Base-by-base conservation (phyloP, 176 grass and related monocot genomes). In the Pontederia paniculata region DNA sequence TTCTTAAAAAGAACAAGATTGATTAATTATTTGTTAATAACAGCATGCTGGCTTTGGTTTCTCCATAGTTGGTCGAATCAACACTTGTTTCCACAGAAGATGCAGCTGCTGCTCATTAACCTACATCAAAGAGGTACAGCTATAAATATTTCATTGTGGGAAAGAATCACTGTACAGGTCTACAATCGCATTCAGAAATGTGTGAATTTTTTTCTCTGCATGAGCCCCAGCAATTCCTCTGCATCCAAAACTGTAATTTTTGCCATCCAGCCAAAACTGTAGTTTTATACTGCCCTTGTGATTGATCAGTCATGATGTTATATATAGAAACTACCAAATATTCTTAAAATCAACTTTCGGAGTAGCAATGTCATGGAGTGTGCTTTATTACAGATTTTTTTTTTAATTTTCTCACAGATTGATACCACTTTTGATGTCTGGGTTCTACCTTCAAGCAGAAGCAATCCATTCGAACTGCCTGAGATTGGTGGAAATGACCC, bases 41-140 rank as follows among this genome's bases (percentile, higher is more conserved):
- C 81, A 88, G 89, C 89, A 95, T 21, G 55, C 78, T 21, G 69
- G 82, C 20, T 95, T 95, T 74, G 89, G 89, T 9, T 77, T 95
- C 77, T 95, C 89, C 0, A 76, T 95, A 44, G 82, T 84, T 74
- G 89, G 89, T 12, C 72, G 81, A 56, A 74, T 88, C 4, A 45
- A 74, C 37, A 82, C 89, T 19, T 73, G 81, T 12, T 88, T 95
- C 84, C 81, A 65, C 50, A 88, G 77, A 45, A 79, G 79, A 11
- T 88, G 89, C 10, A 69, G 77, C 31, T 85, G 80, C 48, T 88
- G 89, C 67, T 88, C 77, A 48, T 71, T 41, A 25, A 48, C 76
- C 10, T 95, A 88, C 71, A 47, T 19, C 72, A 68, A 59, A 58
- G 72, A 95, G 73, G 89, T 95, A 77, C 42, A 45, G 18, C 13